A percentile compares a stretch with the other conserved stretches of the same genome.
These are phyloP conservation scores for Crepidotus sp. DNA, from an alignment of 1,284 basidiomycete species.

Conservation along the genomic window DNA sequence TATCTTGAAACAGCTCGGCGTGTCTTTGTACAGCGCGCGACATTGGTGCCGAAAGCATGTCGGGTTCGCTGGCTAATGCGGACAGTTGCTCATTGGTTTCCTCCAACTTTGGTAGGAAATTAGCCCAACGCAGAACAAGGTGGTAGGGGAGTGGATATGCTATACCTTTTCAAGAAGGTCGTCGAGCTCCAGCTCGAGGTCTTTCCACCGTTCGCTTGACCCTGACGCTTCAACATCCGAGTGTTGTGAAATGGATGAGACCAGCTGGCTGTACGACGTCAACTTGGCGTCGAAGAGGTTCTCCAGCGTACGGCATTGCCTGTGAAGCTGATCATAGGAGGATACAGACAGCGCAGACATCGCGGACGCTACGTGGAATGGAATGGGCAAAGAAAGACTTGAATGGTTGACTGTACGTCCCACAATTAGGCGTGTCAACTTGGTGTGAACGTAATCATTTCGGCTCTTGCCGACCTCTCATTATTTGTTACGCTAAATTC, in stretches of 20 bases:
- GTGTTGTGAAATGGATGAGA: constrained; percentile 59
- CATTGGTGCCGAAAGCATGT: constrained; percentile 77
- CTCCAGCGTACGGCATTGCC: constrained; percentile 87
- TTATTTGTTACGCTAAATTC: too few species aligned
- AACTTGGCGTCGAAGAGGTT: constrained; percentile 87
- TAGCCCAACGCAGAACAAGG: not conserved
- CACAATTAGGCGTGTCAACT: not conserved
- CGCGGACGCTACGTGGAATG: too few species aligned
- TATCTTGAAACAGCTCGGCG: constrained; percentile 84
- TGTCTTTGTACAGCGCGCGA: constrained; percentile 86
- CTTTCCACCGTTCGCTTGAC: constrained; percentile 63
- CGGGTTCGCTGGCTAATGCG: constrained; percentile 62
- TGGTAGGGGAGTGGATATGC: constrained; percentile 30
- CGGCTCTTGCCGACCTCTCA: not conserved
- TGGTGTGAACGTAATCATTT: not conserved
- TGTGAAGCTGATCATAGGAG: constrained; percentile 75
- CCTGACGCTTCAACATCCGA: constrained; percentile 65
- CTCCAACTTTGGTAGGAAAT: constrained; percentile 49
- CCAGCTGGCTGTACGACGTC: constrained; percentile 81
- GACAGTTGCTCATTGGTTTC: constrained; percentile 76
- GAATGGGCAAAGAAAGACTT: too few species aligned
- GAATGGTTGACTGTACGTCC: too few species aligned
- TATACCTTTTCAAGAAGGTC: constrained; percentile 79
- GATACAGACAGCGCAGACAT: too few species aligned
- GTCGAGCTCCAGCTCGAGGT: constrained; percentile 81